These are phyloP conservation scores for Sporothrix globosa DNA, from an alignment of 2,329 filamentous ascomycete genomes.

Conservation along the genomic window DNA sequence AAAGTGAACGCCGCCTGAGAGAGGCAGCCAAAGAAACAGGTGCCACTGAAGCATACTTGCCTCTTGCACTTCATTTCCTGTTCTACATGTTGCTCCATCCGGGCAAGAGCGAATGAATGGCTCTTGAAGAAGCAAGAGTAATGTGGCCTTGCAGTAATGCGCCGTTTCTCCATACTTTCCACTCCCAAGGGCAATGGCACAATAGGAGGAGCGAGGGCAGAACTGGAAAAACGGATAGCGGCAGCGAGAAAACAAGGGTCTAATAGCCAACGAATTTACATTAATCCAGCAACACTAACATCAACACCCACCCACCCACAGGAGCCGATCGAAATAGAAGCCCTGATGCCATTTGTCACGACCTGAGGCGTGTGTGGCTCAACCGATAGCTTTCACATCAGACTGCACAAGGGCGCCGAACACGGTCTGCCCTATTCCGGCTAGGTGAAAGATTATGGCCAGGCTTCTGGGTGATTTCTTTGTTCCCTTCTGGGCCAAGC, in stretches of 20 bases:
- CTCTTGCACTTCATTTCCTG: too few relatives aligned
- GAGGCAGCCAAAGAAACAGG: neutral
- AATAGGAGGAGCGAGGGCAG: neutral
- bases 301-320: neutral
- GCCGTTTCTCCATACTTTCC: too few relatives aligned
- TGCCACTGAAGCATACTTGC: neutral
- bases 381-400: neutral
- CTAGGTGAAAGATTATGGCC: neutral
- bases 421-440: slow-evolving; percentile 3
- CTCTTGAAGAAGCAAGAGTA: too few relatives aligned
- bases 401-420: neutral
- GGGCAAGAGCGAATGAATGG: too few relatives aligned
- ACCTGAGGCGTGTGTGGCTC: too few relatives aligned
- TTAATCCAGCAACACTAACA: neutral
- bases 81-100: too few relatives aligned
- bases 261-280: neutral
- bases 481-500: slow-evolving; percentile 11
- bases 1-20: neutral
- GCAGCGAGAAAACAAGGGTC: neutral
- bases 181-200: too few relatives aligned
- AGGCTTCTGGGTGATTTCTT: slow-evolving; percentile 11
- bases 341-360: too few relatives aligned
- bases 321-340: slow-evolving; percentile 23
- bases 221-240: neutral
- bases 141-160: too few relatives aligned